phyloP scores from a whole-genome alignment of 352 stramenopile genomes.

The Elongisporangium prolatum region DNA sequence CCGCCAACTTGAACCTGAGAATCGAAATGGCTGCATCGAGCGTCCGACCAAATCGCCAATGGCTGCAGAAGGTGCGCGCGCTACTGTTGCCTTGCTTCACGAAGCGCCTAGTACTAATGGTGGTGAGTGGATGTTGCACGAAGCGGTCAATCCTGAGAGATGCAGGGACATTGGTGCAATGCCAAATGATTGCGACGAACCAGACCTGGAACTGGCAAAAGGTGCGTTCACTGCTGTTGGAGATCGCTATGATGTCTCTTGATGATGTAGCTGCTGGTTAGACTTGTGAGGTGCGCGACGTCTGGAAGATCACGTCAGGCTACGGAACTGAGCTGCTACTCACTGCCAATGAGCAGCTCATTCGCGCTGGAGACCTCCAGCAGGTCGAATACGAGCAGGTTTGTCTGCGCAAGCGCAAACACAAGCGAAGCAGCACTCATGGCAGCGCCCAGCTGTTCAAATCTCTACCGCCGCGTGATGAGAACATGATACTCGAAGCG shows the following conservation, averaged over 20 bases:
- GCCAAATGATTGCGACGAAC: background rate
- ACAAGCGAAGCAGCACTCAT: conserved; percentile 14
- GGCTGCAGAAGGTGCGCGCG: background rate
- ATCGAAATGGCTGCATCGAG: background rate
- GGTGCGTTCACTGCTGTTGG: background rate
- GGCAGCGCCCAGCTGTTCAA: conserved; percentile 14
- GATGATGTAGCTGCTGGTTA: background rate
- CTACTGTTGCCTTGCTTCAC: no score
- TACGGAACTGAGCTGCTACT: background rate
- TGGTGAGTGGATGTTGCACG: background rate
- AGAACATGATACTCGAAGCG: conserved; percentile 11
- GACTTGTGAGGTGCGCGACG: background rate
- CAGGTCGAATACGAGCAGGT: conserved; percentile 17
- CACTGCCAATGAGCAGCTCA: background rate
- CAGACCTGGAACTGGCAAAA: background rate
- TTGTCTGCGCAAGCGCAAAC: conserved; percentile 6
- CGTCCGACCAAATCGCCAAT: background rate
- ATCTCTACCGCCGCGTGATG: conserved; percentile 5
- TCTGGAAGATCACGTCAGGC: background rate
- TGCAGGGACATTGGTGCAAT: background rate
- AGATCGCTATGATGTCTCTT: background rate
- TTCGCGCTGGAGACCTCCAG: background rate
- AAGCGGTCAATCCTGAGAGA: background rate
- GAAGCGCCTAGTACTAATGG: no score
- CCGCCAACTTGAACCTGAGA: background rate